Percentiles rank a stretch among this genome's conserved stretches.
Evolutionary conservation across 2,329 filamentous ascomycete species (phyloP).

Genomic region (Hymenoscyphus occultus): DNA sequence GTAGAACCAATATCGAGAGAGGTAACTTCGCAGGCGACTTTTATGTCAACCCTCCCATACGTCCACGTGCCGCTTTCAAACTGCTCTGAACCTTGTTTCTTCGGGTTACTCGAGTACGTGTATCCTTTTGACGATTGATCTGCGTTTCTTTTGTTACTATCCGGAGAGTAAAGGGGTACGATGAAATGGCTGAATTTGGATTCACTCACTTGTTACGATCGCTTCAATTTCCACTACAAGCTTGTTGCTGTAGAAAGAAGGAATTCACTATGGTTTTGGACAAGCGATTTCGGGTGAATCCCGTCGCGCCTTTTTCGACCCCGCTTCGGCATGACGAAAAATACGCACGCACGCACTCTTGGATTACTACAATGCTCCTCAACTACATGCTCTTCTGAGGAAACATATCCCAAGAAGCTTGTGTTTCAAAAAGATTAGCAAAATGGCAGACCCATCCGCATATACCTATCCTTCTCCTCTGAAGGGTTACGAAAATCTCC

Average conservation of each 20-base stretch:
- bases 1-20: not conserved
- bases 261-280: too few species aligned
- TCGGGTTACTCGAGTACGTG: not conserved
- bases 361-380: not conserved
- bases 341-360: too few species aligned
- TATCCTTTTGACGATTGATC: not conserved
- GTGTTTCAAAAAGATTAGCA: not conserved
- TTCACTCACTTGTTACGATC: too few species aligned
- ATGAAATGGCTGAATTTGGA: too few species aligned
- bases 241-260: too few species aligned
- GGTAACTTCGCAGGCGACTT: too few species aligned
- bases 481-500: slow-evolving; percentile 47
- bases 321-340: too few species aligned
- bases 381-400: not conserved
- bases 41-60: not conserved
- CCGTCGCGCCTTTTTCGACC: too few species aligned
- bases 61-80: not conserved
- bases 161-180: too few species aligned
- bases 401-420: not conserved
- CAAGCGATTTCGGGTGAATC: too few species aligned
- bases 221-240: too few species aligned
- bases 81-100: not conserved
- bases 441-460: slow-evolving; percentile 48
- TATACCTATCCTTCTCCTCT: slow-evolving; percentile 53
- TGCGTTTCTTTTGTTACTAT: not conserved